Base-by-base conservation (phyloP, 495 filamentous ascomycete species). In the Aspergillus bertholletiae region DNA sequence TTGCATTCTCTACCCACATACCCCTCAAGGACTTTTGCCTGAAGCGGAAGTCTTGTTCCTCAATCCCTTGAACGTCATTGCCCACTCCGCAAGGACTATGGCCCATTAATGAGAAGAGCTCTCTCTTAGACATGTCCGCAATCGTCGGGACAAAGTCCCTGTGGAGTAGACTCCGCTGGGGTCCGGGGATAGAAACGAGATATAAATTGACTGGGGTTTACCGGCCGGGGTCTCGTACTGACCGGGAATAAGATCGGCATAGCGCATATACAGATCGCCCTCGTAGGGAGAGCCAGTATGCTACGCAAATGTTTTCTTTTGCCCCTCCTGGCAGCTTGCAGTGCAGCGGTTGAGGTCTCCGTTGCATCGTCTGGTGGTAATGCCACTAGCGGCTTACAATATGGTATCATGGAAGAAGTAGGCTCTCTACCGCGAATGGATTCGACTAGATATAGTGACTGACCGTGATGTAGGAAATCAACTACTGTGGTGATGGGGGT, bases 401-500 rank as follows among this genome's bases (percentile, higher is more conserved):
- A 84, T 74, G 82, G 82, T 27, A 66, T 76, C 13, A 84, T 84
- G 80, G 82, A 81, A 59, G 81, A 84, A 71, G 74, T 74, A 67
- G 26, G 46, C 13, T 13, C 22, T 21, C 24, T 18, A 12, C n/a
- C 21, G 28, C 40, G 32, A 3, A 32, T 32, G 30, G 30, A 11
- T 3, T 12, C 7, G 46, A 18, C 18, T 28, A 1, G 17, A 18
- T 13, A 41, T 21, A 35, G 34, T 51, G 9, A 40, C 32, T 65
- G 46, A 65, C 22, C 6, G 5, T 46, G 18, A 3, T 22, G 0
- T 46, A 86, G 82, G 85, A 88, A 63, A 88, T 88, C 68, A 87
- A 88, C 64, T 82, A 90, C 62, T 86, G 81, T 11, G 87, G 86
- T 18, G 88, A 90, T 61, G 88, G 88, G 21, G 88, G 88, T 34